Conservation (phyloP, 441 rosid species). For the Erodium trifolium region DNA sequence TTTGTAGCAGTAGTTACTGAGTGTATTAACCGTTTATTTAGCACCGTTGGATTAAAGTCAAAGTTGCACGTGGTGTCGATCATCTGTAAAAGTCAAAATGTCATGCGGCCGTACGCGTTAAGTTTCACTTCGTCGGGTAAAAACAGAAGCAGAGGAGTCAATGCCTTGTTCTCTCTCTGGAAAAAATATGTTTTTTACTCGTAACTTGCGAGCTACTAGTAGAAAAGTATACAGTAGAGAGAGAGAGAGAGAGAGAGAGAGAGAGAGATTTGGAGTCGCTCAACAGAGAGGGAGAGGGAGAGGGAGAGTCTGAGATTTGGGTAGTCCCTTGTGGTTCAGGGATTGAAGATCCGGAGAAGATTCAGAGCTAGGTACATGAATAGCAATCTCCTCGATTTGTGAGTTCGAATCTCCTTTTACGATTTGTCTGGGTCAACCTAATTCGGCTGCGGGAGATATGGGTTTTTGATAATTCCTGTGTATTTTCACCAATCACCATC, state of each 20-base stretch:
- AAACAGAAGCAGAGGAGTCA: slow-evolving; percentile 8
- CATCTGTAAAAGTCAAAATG: not conserved
- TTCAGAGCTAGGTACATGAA: not conserved
- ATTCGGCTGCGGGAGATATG: not conserved
- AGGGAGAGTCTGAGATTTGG: too few species aligned
- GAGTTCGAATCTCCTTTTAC: not conserved
- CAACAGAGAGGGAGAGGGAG: not conserved
- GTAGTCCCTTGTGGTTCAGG: too few species aligned
- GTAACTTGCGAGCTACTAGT: too few species aligned
- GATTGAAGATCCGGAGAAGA: not conserved
- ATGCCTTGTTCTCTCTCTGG: not conserved
- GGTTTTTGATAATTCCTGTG: slow-evolving; percentile 6
- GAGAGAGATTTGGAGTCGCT: too few species aligned
- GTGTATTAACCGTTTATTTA: too few species aligned
- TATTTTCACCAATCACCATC: not conserved
- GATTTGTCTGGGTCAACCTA: not conserved
- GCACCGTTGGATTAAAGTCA: slow-evolving; percentile 9
- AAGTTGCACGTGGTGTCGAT: slow-evolving; percentile 6
- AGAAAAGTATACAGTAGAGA: slow-evolving; percentile 2
- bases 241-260: not conserved
- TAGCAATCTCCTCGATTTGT: not conserved
- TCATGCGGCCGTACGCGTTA: slow-evolving; percentile 1
- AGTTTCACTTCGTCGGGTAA: not conserved
- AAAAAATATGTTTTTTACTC: not conserved
- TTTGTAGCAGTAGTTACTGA: too few species aligned